Base-by-base conservation (phyloP, 768 basidiomycete genomes). In the Leucocoprinus leucothites region DNA sequence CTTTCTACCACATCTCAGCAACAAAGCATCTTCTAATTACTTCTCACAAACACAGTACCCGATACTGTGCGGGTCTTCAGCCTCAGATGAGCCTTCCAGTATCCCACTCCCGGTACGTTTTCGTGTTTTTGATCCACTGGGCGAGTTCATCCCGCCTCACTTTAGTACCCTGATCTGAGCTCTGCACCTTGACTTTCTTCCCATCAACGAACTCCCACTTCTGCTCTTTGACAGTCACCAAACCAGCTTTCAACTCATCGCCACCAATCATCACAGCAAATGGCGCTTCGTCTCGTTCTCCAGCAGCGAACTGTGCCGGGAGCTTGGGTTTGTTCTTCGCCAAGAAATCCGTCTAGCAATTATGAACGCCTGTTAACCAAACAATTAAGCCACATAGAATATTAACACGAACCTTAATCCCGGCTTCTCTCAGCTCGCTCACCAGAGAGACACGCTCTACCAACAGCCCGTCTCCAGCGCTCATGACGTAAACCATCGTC, bases 401-500 rank as follows among this genome's bases (percentile, higher is more conserved):
- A 40, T 8, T 13, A 22, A 48, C 46, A 71, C 80, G 24, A 46
- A 89, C 93, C 82, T 94, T 91, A 70, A 98, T 89, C 0, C 94
- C 95, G 8, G 84, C 86, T 56, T 84, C 89, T 64, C 96, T 81
- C 51, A 98, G 71, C 70, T 92, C 84, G 58, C 82, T 82, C 24
- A 87, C 90, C 18, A 98, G 78, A 63, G 67, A 73, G 60, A 98
- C 86, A 9, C 96, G 81, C 74, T 97, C 94, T 64, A 84, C 81
- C 48, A 98, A 71, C 57, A 98, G 66, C 1, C 94, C 92, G 65
- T 94, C 93, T 6, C 95, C 94, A 31, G 94, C 85, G 21, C 87
- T 85, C 76, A 98, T 86, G 44, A 98, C 92, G 69, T 87, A 99
- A 21, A 87, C 95, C 81, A 97, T 89, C 42, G 94, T 96, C 66